Evolutionary conservation across 2,329 filamentous ascomycete species (phyloP).

Genomic region (Aspergillus quadrilineatus): DNA sequence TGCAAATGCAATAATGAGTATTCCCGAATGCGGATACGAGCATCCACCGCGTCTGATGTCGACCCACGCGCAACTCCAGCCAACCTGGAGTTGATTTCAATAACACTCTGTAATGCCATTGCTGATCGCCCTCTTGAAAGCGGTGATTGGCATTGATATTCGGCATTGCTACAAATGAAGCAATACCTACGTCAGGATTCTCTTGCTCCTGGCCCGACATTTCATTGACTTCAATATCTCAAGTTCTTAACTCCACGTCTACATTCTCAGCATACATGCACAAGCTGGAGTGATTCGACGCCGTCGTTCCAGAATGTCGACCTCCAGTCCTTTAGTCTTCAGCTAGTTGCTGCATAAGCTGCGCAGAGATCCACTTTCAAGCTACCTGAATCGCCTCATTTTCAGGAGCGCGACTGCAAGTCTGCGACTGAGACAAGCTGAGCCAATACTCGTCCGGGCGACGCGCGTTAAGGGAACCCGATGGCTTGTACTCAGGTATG

Average conservation of each 20-base stretch:
- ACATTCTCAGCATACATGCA: not conserved
- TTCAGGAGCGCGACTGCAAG: not conserved
- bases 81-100: not conserved
- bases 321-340: not conserved
- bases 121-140: constrained; percentile 1
- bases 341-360: constrained; percentile 2
- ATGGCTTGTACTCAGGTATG: too few species aligned
- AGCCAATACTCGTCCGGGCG: not conserved
- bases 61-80: not conserved
- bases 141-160: not conserved
- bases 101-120: not conserved
- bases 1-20: not conserved
- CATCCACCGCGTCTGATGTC: constrained; percentile 4
- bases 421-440: constrained; percentile 2
- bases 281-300: not conserved
- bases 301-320: not conserved
- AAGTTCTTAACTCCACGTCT: not conserved
- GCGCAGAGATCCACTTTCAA: constrained; percentile 1
- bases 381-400: constrained; percentile 1
- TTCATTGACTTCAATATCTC: not conserved
- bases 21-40: constrained; percentile 3
- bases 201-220: not conserved
- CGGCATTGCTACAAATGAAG: not conserved
- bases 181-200: constrained; percentile 4
- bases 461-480: not conserved